Conservation (phyloP, 2,329 filamentous ascomycete species). For the Dothistroma septosporum region DNA sequence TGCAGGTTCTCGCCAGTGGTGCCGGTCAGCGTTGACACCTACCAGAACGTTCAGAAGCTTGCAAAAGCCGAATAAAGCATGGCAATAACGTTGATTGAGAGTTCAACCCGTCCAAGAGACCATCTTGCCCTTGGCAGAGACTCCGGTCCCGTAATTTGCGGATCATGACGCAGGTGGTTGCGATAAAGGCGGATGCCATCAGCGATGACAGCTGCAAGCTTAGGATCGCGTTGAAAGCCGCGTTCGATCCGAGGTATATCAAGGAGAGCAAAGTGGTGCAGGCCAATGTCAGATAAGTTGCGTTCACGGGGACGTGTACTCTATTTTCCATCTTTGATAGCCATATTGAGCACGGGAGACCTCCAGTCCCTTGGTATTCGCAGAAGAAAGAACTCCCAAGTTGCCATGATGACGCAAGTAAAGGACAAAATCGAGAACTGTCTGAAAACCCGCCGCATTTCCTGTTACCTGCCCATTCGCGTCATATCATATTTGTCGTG, state of each 20-base stretch:
- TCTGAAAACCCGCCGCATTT: constrained; percentile 48
- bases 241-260: constrained; percentile 22
- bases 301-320: constrained; percentile 20
- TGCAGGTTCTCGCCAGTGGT: constrained; percentile 7
- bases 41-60: constrained; percentile 23
- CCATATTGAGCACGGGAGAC: constrained; percentile 18
- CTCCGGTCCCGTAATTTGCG: constrained; percentile 17
- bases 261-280: constrained; percentile 18
- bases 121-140: constrained; percentile 24
- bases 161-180: constrained; percentile 22
- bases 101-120: constrained; percentile 19
- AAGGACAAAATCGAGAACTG: constrained; percentile 50
- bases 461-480: constrained; percentile 48
- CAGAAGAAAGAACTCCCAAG: constrained; percentile 49
- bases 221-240: constrained; percentile 22
- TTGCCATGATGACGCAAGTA: constrained; percentile 48
- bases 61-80: constrained; percentile 17
- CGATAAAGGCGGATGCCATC: constrained; percentile 23
- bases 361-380: constrained; percentile 22
- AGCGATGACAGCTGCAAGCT: constrained; percentile 18
- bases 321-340: constrained; percentile 18
- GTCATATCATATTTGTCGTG: constrained; percentile 43
- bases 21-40: constrained; percentile 10
- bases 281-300: constrained; percentile 14
- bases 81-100: constrained; percentile 17